phyloP scores from a whole-genome alignment of 768 basidiomycete genomes.

The Lentinula lateritia region DNA sequence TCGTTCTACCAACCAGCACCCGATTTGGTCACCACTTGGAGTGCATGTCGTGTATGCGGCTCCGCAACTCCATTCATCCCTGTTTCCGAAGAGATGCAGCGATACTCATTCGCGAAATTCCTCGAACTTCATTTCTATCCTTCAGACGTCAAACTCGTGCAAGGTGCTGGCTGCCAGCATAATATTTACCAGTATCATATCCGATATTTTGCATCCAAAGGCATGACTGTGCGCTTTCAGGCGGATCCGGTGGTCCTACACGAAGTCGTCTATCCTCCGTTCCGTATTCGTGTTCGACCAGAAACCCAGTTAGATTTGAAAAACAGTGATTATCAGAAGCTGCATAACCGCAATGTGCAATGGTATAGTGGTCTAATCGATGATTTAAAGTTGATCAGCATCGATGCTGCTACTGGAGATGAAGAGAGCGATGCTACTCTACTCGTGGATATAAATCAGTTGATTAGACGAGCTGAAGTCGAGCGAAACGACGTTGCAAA shows the following conservation, averaged over 20 bases:
- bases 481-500: conserved; percentile 69
- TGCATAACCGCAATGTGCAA: conserved; percentile 62
- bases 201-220: conserved; percentile 81
- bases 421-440: conserved; percentile 63
- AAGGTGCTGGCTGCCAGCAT: conserved; percentile 87
- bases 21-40: conserved; percentile 88
- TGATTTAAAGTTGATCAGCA: conserved; percentile 70
- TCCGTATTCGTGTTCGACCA: conserved; percentile 77
- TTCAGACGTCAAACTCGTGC: conserved; percentile 76
- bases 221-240: conserved; percentile 86
- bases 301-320: conserved; percentile 87
- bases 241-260: conserved; percentile 77
- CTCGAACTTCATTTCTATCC: conserved; percentile 96
- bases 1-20: conserved; percentile 50
- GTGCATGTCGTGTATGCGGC: conserved; percentile 73
- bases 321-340: conserved; percentile 80
- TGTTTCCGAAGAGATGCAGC: conserved; percentile 86
- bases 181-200: conserved; percentile 92
- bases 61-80: conserved; percentile 84
- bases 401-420: conserved; percentile 76
- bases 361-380: conserved; percentile 78
- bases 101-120: conserved; percentile 94
- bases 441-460: conserved; percentile 52
- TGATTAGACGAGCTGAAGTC: conserved; percentile 69
- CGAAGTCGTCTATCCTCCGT: conserved; percentile 87